Evolutionary conservation across 2,329 filamentous ascomycete species (phyloP), one percentile per base, ranked within the genome.

Genomic region (Aspergillus flavus): DNA sequence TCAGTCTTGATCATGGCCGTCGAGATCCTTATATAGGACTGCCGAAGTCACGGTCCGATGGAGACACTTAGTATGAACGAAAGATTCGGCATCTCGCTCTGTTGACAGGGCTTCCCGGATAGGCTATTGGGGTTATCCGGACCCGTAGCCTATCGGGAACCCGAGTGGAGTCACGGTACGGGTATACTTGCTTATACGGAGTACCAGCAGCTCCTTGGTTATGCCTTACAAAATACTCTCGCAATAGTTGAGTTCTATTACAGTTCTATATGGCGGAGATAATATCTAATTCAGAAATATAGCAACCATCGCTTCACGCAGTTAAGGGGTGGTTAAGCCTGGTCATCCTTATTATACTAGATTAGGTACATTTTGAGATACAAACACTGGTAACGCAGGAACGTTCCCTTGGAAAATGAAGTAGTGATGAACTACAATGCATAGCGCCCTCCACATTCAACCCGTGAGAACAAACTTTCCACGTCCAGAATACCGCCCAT

Each of bases 401-500:
- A 9, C n/a, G 39, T n/a, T 39, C 6, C 6, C 16, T 39, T 41
- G 16, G 3, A 9, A 10, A 10, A 7, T 9, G 5, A 41, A 41
- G 19, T 7, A 10, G 7, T n/a, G 1, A 41, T 41, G 6, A n/a
- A n/a, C 3, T 41, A 6, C 1, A 16, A 1, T 3, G 2, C 34
- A 12, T n/a, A 19, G 12, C 5, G 19, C 1, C 34, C 16, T 34
- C 32, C 16, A 10, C 7, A n/a, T 41, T 61, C 48, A 45, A 6
- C 41, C 4, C 7, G 39, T 43, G 32, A 67, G 50, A n/a, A 67
- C n/a, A 23, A 67, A 26, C 52, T 66, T 67, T 7, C 64, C 66
- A n/a, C 58, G 45, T 0, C 66, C 62, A 14, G 26, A 43, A 39
- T 26, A 28, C 30, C 60, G 45, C 19, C 55, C 58, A 60, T 48